These are phyloP conservation scores for Gloeophyllum trabeum DNA, from an alignment of 768 basidiomycete species.

Conservation along the genomic window DNA sequence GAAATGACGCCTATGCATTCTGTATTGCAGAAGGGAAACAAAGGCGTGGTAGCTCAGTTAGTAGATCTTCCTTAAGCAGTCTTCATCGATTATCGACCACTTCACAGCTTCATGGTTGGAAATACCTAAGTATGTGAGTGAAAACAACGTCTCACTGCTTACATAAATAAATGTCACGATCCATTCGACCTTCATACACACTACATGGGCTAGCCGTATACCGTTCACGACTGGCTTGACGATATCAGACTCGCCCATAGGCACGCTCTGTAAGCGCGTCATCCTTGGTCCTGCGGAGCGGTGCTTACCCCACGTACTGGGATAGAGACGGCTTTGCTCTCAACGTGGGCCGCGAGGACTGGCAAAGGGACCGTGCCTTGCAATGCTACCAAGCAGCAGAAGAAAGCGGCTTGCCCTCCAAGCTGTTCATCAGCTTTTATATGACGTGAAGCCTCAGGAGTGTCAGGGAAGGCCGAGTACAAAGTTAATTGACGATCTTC, in stretches of 20 bases:
- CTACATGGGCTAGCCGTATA: conserved; percentile 15
- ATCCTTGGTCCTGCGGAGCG: background rate
- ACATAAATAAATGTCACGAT: no score
- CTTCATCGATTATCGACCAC: no score
- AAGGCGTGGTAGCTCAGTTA: no score
- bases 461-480: no score
- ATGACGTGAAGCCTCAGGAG: conserved; percentile 23
- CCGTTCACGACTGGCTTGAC: conserved; percentile 17
- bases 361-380: conserved; percentile 12
- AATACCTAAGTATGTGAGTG: conserved; percentile 22
- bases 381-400: conserved; percentile 38
- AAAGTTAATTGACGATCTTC: no score
- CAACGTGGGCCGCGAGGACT: conserved; percentile 15
- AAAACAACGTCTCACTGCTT: no score
- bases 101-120: conserved; percentile 26
- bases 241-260: conserved; percentile 17
- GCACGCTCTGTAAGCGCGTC: conserved; percentile 13
- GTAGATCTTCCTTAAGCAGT: no score
- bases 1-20: no score
- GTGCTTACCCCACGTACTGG: background rate
- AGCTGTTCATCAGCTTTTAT: conserved; percentile 26
- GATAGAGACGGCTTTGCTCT: conserved; percentile 15
- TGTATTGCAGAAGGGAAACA: no score
- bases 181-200: no score
- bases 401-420: conserved; percentile 22